Conservation (phyloP, 768 basidiomycete genomes). For the Jaapia argillacea region DNA sequence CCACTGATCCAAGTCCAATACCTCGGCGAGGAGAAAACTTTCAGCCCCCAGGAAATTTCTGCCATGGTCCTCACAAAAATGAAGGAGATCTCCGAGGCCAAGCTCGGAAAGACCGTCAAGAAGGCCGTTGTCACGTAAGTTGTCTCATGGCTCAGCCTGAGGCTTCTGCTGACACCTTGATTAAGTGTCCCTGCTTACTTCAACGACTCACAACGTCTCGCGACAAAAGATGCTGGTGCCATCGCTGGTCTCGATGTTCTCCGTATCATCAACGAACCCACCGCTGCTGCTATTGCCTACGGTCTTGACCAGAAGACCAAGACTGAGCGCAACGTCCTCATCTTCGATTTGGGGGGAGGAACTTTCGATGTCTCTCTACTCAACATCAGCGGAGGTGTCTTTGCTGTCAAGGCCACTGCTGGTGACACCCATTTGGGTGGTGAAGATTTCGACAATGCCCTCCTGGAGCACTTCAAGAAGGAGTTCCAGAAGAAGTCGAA, state of each 20-base stretch:
- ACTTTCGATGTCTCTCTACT: conserved; percentile 99
- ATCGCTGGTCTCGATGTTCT: conserved; percentile 98
- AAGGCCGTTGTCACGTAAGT: conserved; percentile 97
- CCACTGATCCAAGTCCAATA: conserved; percentile 96
- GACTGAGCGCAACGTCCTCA: conserved; percentile 95
- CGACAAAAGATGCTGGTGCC: conserved; percentile 97
- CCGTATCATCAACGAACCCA: conserved; percentile 99
- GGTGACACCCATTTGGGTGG: conserved; percentile 99
- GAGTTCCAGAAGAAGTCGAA: conserved; percentile 99
- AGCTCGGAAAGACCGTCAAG: conserved; percentile 96
- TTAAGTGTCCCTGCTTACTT: conserved; percentile 94
- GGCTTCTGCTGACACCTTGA: not conserved
- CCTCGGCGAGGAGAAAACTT: conserved; percentile 89
- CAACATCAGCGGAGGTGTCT: conserved; percentile 96
- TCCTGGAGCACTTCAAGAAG: conserved; percentile 97
- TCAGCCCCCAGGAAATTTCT: conserved; percentile 99
- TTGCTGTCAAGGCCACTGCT: conserved; percentile 98
- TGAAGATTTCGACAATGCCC: conserved; percentile 99
- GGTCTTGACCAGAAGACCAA: conserved; percentile 95
- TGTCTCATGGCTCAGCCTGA: not conserved
- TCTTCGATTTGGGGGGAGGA: conserved; percentile 99
- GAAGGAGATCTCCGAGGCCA: conserved; percentile 99
- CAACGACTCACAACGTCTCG: conserved; percentile 99
- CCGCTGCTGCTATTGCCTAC: conserved; percentile 98
- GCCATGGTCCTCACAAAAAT: conserved; percentile 99